These are phyloP conservation scores for Phyllostachys edulis DNA, from an alignment of 176 grass and related monocot species.

Conservation along the genomic window DNA sequence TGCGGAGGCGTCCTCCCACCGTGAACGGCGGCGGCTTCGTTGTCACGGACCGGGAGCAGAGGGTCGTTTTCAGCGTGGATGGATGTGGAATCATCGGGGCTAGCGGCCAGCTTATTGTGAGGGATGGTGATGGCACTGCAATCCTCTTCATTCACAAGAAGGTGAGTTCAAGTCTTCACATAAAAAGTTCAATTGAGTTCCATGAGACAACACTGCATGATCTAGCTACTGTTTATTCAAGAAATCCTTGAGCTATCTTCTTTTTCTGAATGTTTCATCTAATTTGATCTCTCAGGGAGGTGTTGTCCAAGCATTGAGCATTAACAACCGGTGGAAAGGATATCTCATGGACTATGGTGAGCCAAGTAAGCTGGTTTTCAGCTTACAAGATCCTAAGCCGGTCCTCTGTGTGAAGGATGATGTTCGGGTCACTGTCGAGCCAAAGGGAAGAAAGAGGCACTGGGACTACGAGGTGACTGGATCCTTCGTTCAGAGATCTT, in stretches of 20 bases:
- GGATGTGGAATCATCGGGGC: slow-evolving; percentile 73
- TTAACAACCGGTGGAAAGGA: slow-evolving; percentile 67
- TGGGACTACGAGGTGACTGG: slow-evolving; percentile 82
- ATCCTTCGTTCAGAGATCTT: slow-evolving; percentile 68
- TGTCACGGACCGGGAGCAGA: slow-evolving; percentile 57
- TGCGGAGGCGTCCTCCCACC: slow-evolving; percentile 60
- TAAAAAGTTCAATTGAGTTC: neutral
- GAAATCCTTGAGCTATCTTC: neutral
- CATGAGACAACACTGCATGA: neutral
- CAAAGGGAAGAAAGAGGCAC: slow-evolving; percentile 46
- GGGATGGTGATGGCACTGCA: slow-evolving; percentile 58
- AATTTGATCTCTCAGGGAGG: slow-evolving; percentile 43
- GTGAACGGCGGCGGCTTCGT: slow-evolving; percentile 78
- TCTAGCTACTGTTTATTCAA: neutral
- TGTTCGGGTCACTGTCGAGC: slow-evolving; percentile 51
- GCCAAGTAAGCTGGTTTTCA: slow-evolving; percentile 66
- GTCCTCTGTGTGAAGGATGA: slow-evolving; percentile 49
- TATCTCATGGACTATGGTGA: slow-evolving; percentile 65
- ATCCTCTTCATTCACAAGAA: slow-evolving; percentile 82
- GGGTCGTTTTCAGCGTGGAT: slow-evolving; percentile 63
- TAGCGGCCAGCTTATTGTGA: slow-evolving; percentile 63
- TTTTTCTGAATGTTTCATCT: neutral
- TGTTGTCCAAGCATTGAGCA: slow-evolving; percentile 67
- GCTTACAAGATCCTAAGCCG: slow-evolving; percentile 66
- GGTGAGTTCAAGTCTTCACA: slow-evolving; percentile 20